Evolutionary conservation across 2,329 filamentous ascomycete genomes (phyloP).

Genomic region (Xylaria sp.): DNA sequence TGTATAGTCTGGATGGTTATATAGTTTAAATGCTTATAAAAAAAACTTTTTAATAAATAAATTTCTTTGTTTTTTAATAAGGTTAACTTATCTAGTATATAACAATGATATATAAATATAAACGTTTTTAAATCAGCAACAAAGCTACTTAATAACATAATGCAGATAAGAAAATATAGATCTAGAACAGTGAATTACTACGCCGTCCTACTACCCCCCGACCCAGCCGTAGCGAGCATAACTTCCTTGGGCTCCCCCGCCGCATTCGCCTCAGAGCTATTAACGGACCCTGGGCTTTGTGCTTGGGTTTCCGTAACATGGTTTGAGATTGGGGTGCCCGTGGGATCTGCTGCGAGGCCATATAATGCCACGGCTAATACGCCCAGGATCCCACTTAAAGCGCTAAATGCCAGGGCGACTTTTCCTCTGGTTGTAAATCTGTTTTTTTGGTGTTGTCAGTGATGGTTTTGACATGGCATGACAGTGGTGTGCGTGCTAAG

Average conservation of each 20-base stretch:
- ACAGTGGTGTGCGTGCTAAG: background rate
- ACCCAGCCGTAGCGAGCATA: background rate
- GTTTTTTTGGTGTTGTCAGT: background rate
- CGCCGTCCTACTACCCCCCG: background rate
- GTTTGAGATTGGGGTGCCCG: constrained; percentile 23
- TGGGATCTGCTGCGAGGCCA: constrained; percentile 56
- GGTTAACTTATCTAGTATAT: too few relatives aligned
- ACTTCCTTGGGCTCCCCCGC: constrained; percentile 24
- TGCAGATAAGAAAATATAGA: too few relatives aligned
- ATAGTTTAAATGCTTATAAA: too few relatives aligned
- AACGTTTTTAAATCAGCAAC: too few relatives aligned
- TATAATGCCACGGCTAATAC: constrained; percentile 75
- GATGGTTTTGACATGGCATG: background rate
- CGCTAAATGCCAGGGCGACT: constrained; percentile 78
- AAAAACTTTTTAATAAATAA: too few relatives aligned
- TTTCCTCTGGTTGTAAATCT: constrained; percentile 76
- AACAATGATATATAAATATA: too few relatives aligned
- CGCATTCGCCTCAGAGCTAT: constrained; percentile 25
- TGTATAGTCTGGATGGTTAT: too few relatives aligned
- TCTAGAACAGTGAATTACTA: too few relatives aligned
- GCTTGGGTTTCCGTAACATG: background rate
- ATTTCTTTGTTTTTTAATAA: too few relatives aligned
- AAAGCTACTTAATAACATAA: too few relatives aligned
- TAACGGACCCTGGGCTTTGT: background rate
- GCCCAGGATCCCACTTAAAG: constrained; percentile 74